phyloP scores from a whole-genome alignment of 257 asterid species.

The Pogostemon cablin region DNA sequence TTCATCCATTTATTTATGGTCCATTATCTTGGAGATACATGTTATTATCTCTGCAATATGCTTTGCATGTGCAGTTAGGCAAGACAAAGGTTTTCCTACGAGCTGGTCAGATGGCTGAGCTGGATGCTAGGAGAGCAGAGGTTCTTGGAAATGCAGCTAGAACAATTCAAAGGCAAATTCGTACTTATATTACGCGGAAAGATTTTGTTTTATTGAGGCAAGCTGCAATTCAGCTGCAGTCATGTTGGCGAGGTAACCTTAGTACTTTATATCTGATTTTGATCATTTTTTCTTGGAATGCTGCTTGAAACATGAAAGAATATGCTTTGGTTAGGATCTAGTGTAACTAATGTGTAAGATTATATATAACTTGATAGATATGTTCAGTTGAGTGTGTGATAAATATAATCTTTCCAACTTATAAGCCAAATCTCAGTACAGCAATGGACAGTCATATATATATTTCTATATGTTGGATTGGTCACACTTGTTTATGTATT shows the following conservation, averaged over 20 bases:
- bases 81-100: slow-evolving; percentile 94
- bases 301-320: slow-evolving; percentile 21
- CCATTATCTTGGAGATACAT: slow-evolving; percentile 15
- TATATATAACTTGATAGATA: slow-evolving; percentile 13
- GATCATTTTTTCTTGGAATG: slow-evolving; percentile 22
- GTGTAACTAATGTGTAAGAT: slow-evolving; percentile 6
- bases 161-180: slow-evolving; percentile 90
- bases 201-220: slow-evolving; percentile 72
- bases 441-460: neutral
- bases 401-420: neutral
- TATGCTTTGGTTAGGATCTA: slow-evolving; percentile 21
- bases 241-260: slow-evolving; percentile 96
- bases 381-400: neutral
- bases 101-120: slow-evolving; percentile 99
- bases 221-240: slow-evolving; percentile 88
- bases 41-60: slow-evolving; percentile 31
- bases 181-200: slow-evolving; percentile 87
- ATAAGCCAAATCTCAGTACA: slow-evolving; percentile 17
- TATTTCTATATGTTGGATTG: neutral
- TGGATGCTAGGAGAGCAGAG: slow-evolving; percentile 95
- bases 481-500: neutral
- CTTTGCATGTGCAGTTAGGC: slow-evolving; percentile 74
- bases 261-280: slow-evolving; percentile 24
- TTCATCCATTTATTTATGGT: neutral
- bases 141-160: slow-evolving; percentile 98